Conservation (phyloP, 2,329 filamentous ascomycete genomes). For the Xylariaceae sp. region DNA sequence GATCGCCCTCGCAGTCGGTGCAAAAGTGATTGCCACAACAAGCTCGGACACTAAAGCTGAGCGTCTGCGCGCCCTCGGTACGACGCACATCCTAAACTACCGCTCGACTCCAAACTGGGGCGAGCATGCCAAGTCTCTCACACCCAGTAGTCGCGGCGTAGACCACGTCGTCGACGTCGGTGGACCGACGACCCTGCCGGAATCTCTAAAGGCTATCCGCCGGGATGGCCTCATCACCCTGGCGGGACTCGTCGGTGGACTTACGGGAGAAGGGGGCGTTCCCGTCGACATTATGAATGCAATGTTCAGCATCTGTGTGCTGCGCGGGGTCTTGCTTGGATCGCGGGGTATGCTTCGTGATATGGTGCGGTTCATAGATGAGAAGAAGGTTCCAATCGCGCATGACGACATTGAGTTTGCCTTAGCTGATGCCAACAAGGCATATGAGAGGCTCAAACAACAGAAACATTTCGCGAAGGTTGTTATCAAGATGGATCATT, state of each 20-base stretch:
- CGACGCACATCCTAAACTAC: slow-evolving; percentile 59
- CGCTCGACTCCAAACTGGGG: slow-evolving; percentile 56
- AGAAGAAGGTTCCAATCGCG: slow-evolving; percentile 14
- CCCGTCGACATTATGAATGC: slow-evolving; percentile 12
- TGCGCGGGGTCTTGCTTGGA: slow-evolving; percentile 16
- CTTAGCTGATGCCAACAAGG: slow-evolving; percentile 13
- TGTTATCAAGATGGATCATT: slow-evolving; percentile 12
- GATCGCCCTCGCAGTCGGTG: slow-evolving; percentile 46
- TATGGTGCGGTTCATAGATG: slow-evolving; percentile 15
- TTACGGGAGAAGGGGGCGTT: not conserved
- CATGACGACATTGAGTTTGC: slow-evolving; percentile 14
- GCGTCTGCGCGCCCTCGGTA: slow-evolving; percentile 52
- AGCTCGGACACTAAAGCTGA: slow-evolving; percentile 52
- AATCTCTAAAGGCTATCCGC: slow-evolving; percentile 49
- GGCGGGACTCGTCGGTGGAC: slow-evolving; percentile 26
- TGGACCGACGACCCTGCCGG: slow-evolving; percentile 55
- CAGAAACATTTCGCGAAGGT: slow-evolving; percentile 20
- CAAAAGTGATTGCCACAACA: slow-evolving; percentile 56
- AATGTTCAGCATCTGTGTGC: slow-evolving; percentile 10
- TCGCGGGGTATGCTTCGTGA: slow-evolving; percentile 16
- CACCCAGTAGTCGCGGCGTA: slow-evolving; percentile 47
- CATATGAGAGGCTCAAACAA: slow-evolving; percentile 14
- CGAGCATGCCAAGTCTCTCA: slow-evolving; percentile 48
- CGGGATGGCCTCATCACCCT: slow-evolving; percentile 33
- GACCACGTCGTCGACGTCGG: slow-evolving; percentile 65